Evolutionary conservation across 228 moss, liverwort and hornwort genomes (phyloP), one percentile per base, ranked within the genome.

Genomic region (Sphagnum fallax): DNA sequence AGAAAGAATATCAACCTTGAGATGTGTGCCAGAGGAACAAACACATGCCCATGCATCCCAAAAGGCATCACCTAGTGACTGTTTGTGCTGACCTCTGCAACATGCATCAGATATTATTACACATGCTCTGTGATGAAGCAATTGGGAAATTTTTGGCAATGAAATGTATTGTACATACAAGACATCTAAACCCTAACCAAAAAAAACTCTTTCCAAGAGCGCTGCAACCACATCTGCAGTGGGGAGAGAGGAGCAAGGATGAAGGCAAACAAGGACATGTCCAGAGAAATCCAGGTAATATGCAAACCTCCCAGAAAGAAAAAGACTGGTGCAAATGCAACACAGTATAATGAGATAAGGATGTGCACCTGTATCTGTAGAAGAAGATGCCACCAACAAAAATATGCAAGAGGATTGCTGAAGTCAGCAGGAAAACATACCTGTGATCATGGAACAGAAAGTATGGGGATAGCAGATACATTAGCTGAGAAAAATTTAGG

Each of bases 11-110:
- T 76, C 71, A 70, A 88, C 88, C 88, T 80, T 88, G 70, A 85
- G 78, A 71, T 88, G 88, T 62, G 85, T 88, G 69, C 82, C 80
- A 71, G 88, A 88, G 71, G 88, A 79, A 73, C 88, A 88, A 48
- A 88, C 85, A 68, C 88, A 88, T 69, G 88, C 88, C 88, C 88
- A 88, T 64, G 88, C 88, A 75, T 88, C 88, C 88, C 88, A 88
- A 60, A 88, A 79, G 72, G 85, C 82, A 75, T 88, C 88, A 76
- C 88, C 88, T 72, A 88, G 66, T 50, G 75, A 18, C 64, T 85
- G 88, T 65, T 73, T 88, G 52, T 67, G 67, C 4, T 51, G 5
- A 6, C 52, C 13, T 14, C 16, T 51, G 49, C 6, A 9, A 16
- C 16, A 5, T 50, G 50, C 50, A 7, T 51, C 10, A 67, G 14